Base-by-base conservation (phyloP, 169 alveolate species). In the Theileria parva region DNA sequence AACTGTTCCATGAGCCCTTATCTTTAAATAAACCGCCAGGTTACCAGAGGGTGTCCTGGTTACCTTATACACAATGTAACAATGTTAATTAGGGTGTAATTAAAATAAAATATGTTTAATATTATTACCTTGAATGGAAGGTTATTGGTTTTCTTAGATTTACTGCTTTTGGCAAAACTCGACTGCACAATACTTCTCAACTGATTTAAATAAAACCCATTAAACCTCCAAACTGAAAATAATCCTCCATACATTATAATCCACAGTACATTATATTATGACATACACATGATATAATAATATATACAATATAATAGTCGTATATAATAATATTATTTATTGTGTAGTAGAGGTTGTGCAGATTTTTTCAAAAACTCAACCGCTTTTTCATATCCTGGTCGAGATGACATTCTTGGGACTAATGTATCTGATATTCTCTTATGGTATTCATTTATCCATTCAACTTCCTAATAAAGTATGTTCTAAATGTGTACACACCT, bases 11-110 rank as follows among this genome's bases (percentile, higher is more conserved):
- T 93, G 96, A 32, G 91, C 90, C 17, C 93, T 48, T 8, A 93
- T 92, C 72, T 89, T 89, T 21, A 92, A 78, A 61, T 93, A 93
- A n/a, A 93, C 96, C 12, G 96, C 94, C 23, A 93, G 79, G 70
- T 93, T 93, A 28, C 96, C 96, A 0, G 96, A 93, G 12, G 95
- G 91, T 7, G 96, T 93, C 32, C 96, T 71, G 50, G 92, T 79
- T n/a, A 92, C 96, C 96, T 92, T 61, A 17, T 12, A 21, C 25
- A 27, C 25, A 61, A 13, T 34, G 23, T 69, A 6, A 61, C 64
- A 21, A 3, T 9, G 17, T 44, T 13, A 44, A 11, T 44, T 44
- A 44, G 17, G 12, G 34, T 68, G 3, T 68, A 37, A 37, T 50
- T 50, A 44, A 37, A 37, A 1, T 17, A 9, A 27, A 37, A 32